Evolutionary conservation across 2,329 filamentous ascomycete genomes (phyloP).

Genomic region (Pseudogymnoascus verrucosus): DNA sequence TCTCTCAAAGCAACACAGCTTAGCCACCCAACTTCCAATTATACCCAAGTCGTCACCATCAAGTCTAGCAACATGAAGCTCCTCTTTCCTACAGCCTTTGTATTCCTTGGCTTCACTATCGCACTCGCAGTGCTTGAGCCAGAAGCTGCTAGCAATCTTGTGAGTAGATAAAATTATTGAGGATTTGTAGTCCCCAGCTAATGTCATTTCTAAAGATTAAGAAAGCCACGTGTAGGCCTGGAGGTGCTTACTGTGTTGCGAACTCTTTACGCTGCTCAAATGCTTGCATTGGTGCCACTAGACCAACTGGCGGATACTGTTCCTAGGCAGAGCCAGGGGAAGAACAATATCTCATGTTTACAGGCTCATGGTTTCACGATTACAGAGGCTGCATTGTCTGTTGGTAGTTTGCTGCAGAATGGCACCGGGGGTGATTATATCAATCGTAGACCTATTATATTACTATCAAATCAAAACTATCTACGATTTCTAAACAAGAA

Average conservation of each 20-base stretch:
- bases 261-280: neutral
- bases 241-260: neutral
- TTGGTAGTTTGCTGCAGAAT: neutral
- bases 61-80: neutral
- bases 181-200: neutral
- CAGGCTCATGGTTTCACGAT: neutral
- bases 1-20: neutral
- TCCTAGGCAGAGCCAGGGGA: neutral
- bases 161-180: neutral
- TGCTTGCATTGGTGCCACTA: neutral
- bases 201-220: neutral
- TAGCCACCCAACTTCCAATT: neutral
- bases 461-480: no score
- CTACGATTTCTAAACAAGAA: neutral
- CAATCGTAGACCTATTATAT: no score
- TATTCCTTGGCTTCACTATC: neutral
- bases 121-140: neutral
- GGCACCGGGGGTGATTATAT: no score
- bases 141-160: neutral
- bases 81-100: neutral
- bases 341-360: neutral
- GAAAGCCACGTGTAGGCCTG: neutral
- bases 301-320: neutral
- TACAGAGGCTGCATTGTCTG: neutral
- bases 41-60: neutral